phyloP scores from a whole-genome alignment of 805 yeast species.

The Yarrowia sp. region DNA sequence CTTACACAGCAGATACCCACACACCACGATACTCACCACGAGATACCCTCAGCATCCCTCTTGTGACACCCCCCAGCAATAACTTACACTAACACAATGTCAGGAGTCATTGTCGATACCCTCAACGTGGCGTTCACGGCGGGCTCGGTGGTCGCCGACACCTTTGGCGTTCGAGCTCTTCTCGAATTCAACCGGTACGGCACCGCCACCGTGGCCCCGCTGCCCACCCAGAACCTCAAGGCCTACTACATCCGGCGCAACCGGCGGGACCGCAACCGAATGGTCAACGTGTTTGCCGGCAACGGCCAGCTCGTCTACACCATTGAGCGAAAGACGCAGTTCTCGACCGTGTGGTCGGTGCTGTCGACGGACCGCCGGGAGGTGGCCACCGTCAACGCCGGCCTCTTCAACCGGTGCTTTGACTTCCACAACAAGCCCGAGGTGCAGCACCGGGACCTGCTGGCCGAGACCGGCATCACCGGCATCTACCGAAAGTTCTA shows the following conservation, averaged over 20 bases:
- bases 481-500: slow-evolving; percentile 59
- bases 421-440: slow-evolving; percentile 59
- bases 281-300: slow-evolving; percentile 59
- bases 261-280: slow-evolving; percentile 55
- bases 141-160: slow-evolving; percentile 36
- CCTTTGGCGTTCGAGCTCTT: slow-evolving; percentile 33
- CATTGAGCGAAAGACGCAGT: slow-evolving; percentile 59
- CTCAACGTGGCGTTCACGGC: slow-evolving; percentile 36
- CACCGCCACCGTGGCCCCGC: slow-evolving; percentile 27
- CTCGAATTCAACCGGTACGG: slow-evolving; percentile 37
- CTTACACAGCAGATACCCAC: neutral
- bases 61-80: neutral
- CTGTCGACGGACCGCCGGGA: slow-evolving; percentile 56
- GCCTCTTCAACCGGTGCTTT: slow-evolving; percentile 55
- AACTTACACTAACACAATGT: slow-evolving; percentile 24
- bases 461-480: slow-evolving; percentile 50
- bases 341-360: slow-evolving; percentile 62
- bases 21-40: neutral
- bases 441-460: slow-evolving; percentile 56
- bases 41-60: neutral
- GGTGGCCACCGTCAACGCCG: slow-evolving; percentile 60
- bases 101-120: slow-evolving; percentile 33
- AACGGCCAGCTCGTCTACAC: slow-evolving; percentile 57
- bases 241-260: slow-evolving; percentile 60
- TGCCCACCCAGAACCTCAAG: slow-evolving; percentile 44